phyloP scores from a whole-genome alignment of 768 basidiomycete genomes.

The Hirschioporus abietinus region DNA sequence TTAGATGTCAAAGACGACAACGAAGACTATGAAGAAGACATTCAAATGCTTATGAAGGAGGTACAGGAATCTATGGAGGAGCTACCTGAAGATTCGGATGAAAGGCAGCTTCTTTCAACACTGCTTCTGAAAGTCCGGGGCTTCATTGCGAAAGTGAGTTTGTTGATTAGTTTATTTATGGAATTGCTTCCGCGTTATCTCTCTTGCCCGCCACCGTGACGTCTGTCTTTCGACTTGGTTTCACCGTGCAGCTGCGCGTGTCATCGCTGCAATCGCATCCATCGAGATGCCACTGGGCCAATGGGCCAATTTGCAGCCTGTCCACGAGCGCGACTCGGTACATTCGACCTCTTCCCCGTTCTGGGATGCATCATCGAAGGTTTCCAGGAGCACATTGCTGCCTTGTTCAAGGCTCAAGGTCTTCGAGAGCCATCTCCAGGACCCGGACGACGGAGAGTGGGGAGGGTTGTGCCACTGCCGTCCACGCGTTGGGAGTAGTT shows the following conservation, averaged over 20 bases:
- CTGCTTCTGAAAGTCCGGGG: background rate
- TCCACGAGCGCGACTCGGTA: constrained; percentile 81
- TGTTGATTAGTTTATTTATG: too few relatives aligned
- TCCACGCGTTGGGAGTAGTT: constrained; percentile 85
- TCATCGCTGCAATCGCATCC: constrained; percentile 89
- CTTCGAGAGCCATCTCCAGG: constrained; percentile 64
- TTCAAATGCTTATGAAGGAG: background rate
- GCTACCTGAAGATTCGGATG: background rate
- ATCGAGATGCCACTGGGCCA: constrained; percentile 75
- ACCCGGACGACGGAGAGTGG: constrained; percentile 86
- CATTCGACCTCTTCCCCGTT: constrained; percentile 85
- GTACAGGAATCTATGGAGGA: background rate
- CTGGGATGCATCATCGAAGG: constrained; percentile 88
- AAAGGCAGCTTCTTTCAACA: background rate
- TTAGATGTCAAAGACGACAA: background rate
- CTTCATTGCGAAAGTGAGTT: background rate
- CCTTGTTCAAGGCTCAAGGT: constrained; percentile 81
- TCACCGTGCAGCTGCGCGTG: constrained; percentile 90
- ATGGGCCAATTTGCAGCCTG: constrained; percentile 85
- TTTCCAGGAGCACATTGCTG: constrained; percentile 70
- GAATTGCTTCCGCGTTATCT: too few relatives aligned
- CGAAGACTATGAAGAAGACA: background rate
- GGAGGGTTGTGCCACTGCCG: constrained; percentile 87
- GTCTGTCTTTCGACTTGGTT: too few relatives aligned
- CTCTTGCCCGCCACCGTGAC: too few relatives aligned